Percentiles rank a stretch among this genome's conserved stretches.
Evolutionary conservation across 805 yeast genomes (phyloP).

Genomic region (Ogataea nakhonphanomensis): DNA sequence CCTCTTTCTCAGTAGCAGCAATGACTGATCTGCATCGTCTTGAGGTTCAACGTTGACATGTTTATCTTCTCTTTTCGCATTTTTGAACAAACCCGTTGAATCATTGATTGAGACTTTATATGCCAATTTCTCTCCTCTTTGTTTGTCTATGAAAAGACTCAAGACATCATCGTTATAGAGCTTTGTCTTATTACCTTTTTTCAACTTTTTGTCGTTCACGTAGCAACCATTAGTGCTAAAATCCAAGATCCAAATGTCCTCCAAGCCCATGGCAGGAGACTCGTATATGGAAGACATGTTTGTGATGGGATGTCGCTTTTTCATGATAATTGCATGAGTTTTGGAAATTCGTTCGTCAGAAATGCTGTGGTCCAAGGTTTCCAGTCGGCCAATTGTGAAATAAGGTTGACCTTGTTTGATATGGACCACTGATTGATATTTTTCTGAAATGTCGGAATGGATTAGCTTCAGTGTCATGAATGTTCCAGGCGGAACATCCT

Average conservation of each 20-base stretch:
- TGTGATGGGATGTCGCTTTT: constrained; percentile 57
- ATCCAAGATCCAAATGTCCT: constrained; percentile 78
- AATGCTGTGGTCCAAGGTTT: constrained; percentile 56
- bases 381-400: constrained; percentile 71
- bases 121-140: constrained; percentile 48
- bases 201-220: constrained; percentile 57
- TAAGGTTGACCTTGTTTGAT: constrained; percentile 67
- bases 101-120: constrained; percentile 54
- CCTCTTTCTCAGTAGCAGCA: constrained; percentile 5
- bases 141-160: constrained; percentile 61
- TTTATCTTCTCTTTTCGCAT: constrained; percentile 38
- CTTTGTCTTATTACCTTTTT: constrained; percentile 58
- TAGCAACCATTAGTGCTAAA: constrained; percentile 76
- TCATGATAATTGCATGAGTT: constrained; percentile 69
- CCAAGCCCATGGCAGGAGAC: constrained; percentile 67
- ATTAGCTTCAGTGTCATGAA: constrained; percentile 59
- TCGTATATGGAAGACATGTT: constrained; percentile 51
- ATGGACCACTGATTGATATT: constrained; percentile 35
- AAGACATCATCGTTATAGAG: constrained; percentile 64
- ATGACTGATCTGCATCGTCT: constrained; percentile 18
- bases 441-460: constrained; percentile 19
- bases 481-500: constrained; percentile 49
- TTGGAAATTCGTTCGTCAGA: constrained; percentile 79
- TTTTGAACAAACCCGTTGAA: constrained; percentile 56
- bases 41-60: constrained; percentile 18